Base-by-base conservation (phyloP, 495 filamentous ascomycete species). In the Aspergillus avenaceus region DNA sequence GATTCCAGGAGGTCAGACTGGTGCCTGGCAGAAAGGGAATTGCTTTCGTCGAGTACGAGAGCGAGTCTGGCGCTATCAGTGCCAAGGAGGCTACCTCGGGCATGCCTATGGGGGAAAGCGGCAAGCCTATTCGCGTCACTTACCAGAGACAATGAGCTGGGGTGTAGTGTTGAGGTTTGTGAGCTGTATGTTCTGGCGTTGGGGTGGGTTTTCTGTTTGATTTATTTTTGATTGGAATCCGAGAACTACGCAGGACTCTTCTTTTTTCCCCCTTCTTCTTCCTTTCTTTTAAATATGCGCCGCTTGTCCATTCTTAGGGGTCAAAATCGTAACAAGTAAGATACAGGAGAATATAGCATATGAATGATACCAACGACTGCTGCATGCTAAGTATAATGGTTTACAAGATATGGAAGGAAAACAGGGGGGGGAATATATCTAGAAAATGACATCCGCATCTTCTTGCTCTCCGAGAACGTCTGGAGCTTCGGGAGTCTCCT, bases 381-480 rank as follows among this genome's bases (percentile, higher is more conserved):
- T 54, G 45, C 49, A 58, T 55, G 55, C 59, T 54, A 48, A 53
- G 49, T 50, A 50, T 46, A 56, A 49, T 56, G 59, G 47, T 50
- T n/a, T 64, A 59, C 50, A 64, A 45, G 45, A 49, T 23, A 47
- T 42, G 46, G 16, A 47, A 38, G 23, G 47, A 43, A 58, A 48
- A 37, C 38, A 28, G 34, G 36, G 38, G 45, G 55, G 19, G 32
- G 58, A 40, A 43, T 45, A 34, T 41, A 44, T 24, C 67, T 82
- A 97, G 69, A 98, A 98, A 58, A 98, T 98, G 51, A 97, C 84
- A 69, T 98, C 93, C 55, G 88, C 82, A 62, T 98, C 93, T 52
- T 95, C 91, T 51, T 87, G 81, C 41, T 91, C 88, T 6, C 85
- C 87, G 12, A 98, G 70, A 14, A 97, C 67, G 64, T 97, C 88